Evolutionary conservation across 306 rosid species (phyloP), one percentile per base, ranked within the genome.

Genomic region (Lathyrus tuberosus): DNA sequence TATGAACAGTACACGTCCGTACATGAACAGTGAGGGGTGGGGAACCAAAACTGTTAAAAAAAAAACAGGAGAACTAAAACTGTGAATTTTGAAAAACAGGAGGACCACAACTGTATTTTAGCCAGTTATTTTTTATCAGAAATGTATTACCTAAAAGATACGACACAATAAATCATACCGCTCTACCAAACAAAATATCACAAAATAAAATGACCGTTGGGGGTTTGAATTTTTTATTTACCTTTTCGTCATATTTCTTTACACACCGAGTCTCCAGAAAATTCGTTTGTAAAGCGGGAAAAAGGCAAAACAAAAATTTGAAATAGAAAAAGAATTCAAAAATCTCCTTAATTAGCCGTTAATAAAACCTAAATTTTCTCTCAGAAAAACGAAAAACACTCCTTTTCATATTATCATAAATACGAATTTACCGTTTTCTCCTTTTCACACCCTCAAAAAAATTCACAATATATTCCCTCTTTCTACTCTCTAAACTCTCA

Each of bases 361-460:
- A 70, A 64, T 24, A 66, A 11, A 17, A 54, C 41, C 44, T 0
- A 49, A 62, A 40, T 13, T 33, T 1, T 2, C 2, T 10, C 31
- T 6, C 8, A 31, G 13, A 9, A 13, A 43, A 17, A 20, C 11
- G 7, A 65, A 15, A 68, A 49, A 37, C 14, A 15, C 24, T 12
- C 8, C 28, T 33, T 33, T 35, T 35, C 10, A 1, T 6, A 33
- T 33, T 6, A 5, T 6, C 1, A 33, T 2, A 33, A 24, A 16
- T 2, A 7, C 2, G 71, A 82, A 78, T 38, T 79, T 78, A 84
- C 88, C 10, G 2, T 71, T 28, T 26, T 33, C 16, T 62, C 89
- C 92, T 65, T 56, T n/a, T 3, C 24, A 5, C 64, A 68, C 20
- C 26, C 46, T n/a, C 63, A n/a, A 10, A 56, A 26, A 26, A 56